A percentile compares a stretch with the other conserved stretches of the same genome.
These are phyloP conservation scores for Brassica cretica DNA, from an alignment of 345 rosid species.

Conservation along the genomic window DNA sequence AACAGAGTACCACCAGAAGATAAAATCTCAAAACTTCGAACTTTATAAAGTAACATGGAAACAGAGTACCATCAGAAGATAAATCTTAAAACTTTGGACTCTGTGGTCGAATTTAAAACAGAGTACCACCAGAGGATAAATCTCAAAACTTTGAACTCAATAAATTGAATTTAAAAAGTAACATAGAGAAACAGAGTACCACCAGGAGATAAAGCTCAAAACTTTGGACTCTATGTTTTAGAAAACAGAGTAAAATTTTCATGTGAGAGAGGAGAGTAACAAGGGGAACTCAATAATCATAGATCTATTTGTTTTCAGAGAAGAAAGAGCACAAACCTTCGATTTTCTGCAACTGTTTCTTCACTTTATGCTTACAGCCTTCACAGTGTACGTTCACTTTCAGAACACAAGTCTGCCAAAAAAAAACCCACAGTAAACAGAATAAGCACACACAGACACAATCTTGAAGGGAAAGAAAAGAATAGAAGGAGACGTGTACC, in stretches of 20 bases:
- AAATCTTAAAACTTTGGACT: background rate
- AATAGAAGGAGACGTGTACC: conserved; percentile 45
- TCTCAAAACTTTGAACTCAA: background rate
- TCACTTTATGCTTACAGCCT: conserved; percentile 87
- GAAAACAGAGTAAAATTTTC: background rate
- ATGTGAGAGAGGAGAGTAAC: background rate
- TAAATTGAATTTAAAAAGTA: background rate
- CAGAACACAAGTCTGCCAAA: conserved; percentile 73
- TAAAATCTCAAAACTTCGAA: conserved; percentile 4
- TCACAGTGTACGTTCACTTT: conserved; percentile 92
- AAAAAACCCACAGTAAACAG: background rate
- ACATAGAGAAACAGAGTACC: background rate
- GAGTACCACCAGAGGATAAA: no score
- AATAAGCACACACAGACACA: background rate
- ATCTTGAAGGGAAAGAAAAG: background rate
- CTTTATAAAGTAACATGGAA: background rate
- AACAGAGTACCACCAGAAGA: background rate
- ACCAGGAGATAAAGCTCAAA: background rate
- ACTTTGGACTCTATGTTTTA: background rate
- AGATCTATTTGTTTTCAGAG: background rate
- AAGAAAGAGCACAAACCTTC: conserved; percentile 56
- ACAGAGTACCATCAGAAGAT: background rate
- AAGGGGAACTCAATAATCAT: background rate
- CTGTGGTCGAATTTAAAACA: no score
- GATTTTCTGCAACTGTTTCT: conserved; percentile 71